Percentiles rank a stretch among this genome's conserved stretches.
Conservation (phyloP, 2,329 filamentous ascomycete genomes). For the Paraconiothyrium sp. region DNA sequence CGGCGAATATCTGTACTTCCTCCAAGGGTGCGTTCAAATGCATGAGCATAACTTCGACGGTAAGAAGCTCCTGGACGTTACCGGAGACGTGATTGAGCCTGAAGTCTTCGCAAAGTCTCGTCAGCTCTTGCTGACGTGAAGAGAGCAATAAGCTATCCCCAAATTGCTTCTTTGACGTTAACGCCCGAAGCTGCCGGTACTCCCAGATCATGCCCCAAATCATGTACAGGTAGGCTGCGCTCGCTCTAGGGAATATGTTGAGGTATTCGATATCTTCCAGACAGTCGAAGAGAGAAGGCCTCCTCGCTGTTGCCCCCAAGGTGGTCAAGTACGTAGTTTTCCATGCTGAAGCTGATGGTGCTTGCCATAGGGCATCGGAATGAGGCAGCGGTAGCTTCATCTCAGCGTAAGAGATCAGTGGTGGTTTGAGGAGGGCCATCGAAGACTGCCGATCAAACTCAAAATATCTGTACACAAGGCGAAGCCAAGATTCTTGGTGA, state of each 20-base stretch:
- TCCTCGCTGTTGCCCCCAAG: constrained; percentile 24
- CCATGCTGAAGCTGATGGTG: constrained; percentile 71
- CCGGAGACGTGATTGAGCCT: constrained; percentile 56
- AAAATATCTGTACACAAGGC: constrained; percentile 73
- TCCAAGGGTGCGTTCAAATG: constrained; percentile 71
- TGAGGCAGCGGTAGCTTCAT: constrained; percentile 72
- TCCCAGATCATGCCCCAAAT: constrained; percentile 74
- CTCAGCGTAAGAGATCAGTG: constrained; percentile 74
- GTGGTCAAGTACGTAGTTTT: constrained; percentile 65
- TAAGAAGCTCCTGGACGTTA: constrained; percentile 57
- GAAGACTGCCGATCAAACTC: constrained; percentile 73
- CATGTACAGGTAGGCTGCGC: constrained; percentile 70
- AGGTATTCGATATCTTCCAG: constrained; percentile 38
- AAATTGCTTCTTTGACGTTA: constrained; percentile 40
- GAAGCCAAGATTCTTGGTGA: constrained; percentile 72
- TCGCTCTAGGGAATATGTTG: constrained; percentile 45
- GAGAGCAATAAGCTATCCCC: constrained; percentile 50
- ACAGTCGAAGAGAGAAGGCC: constrained; percentile 42
- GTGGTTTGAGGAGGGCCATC: constrained; percentile 71
- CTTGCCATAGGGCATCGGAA: constrained; percentile 71
- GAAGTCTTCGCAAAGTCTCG: constrained; percentile 65
- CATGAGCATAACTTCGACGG: constrained; percentile 54
- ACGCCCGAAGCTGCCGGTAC: constrained; percentile 68
- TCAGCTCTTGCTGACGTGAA: constrained; percentile 64
- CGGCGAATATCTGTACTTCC: constrained; percentile 73